phyloP scores from a whole-genome alignment of 2,329 filamentous ascomycete species.

The Aulographum hederae region DNA sequence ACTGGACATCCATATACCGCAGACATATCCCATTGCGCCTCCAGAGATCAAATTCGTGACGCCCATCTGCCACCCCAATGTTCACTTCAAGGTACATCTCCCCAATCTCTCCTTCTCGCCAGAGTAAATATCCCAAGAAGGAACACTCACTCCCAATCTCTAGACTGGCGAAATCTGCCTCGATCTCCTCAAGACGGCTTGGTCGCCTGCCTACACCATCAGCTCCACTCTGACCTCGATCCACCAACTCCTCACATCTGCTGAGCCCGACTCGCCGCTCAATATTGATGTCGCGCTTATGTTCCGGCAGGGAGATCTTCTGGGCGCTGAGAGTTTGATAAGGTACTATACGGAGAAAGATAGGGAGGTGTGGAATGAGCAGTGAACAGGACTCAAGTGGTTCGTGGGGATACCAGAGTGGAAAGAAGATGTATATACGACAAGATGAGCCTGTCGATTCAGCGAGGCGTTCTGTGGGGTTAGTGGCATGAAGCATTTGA shows the following conservation, averaged over 20 bases:
- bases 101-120: not conserved
- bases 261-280: constrained; percentile 56
- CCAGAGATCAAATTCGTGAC: constrained; percentile 71
- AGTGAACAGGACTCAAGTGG: too few relatives aligned
- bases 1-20: constrained; percentile 57
- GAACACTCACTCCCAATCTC: constrained; percentile 16
- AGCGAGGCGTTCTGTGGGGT: too few relatives aligned
- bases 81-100: constrained; percentile 31
- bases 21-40: constrained; percentile 59
- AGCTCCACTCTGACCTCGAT: constrained; percentile 55
- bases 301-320: constrained; percentile 45
- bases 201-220: constrained; percentile 76
- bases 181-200: constrained; percentile 58
- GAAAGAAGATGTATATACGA: too few relatives aligned
- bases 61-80: constrained; percentile 70
- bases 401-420: too few relatives aligned
- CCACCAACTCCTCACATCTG: constrained; percentile 48
- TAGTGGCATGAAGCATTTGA: too few relatives aligned
- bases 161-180: constrained; percentile 82
- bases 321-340: constrained; percentile 52
- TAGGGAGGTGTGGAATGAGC: not conserved
- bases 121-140: too few relatives aligned
- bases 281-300: constrained; percentile 65
- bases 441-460: too few relatives aligned
- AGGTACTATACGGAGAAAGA: constrained; percentile 43